phyloP scores from a whole-genome alignment of 2,329 filamentous ascomycete genomes.

The Talaromyces sp. region DNA sequence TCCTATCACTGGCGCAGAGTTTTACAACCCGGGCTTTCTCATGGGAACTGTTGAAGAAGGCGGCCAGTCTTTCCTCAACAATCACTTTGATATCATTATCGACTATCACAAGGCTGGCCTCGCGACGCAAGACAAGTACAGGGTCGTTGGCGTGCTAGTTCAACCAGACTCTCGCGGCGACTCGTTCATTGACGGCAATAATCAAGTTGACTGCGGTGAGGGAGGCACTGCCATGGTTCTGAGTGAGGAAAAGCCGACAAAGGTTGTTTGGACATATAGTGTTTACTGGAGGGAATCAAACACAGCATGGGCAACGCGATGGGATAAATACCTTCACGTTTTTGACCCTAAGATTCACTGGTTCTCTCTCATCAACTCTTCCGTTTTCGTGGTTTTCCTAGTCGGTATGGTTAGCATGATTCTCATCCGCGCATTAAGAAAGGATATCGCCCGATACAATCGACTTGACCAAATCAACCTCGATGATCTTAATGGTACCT shows the following conservation, averaged over 20 bases:
- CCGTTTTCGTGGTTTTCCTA: slow-evolving; percentile 89
- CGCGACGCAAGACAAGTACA: slow-evolving; percentile 53
- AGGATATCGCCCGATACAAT: slow-evolving; percentile 97
- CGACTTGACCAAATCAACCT: slow-evolving; percentile 85
- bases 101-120: slow-evolving; percentile 80
- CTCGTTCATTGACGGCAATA: slow-evolving; percentile 48
- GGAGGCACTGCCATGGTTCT: slow-evolving; percentile 60
- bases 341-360: slow-evolving; percentile 98
- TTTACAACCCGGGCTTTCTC: slow-evolving; percentile 89
- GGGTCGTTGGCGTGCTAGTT: slow-evolving; percentile 89
- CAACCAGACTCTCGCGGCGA: slow-evolving; percentile 71
- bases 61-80: slow-evolving; percentile 67
- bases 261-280: slow-evolving; percentile 85
- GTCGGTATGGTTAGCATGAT: slow-evolving; percentile 92
- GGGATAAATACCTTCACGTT: slow-evolving; percentile 98
- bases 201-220: slow-evolving; percentile 62
- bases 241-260: slow-evolving; percentile 59
- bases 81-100: slow-evolving; percentile 91
- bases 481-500: slow-evolving; percentile 80
- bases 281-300: slow-evolving; percentile 81
- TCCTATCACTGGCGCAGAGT: slow-evolving; percentile 69
- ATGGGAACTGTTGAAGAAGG: slow-evolving; percentile 61
- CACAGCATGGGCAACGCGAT: slow-evolving; percentile 92
- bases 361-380: slow-evolving; percentile 96
- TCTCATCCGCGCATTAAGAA: slow-evolving; percentile 78